phyloP scores from a whole-genome alignment of 306 rosid species.

The Argentina anserina region DNA sequence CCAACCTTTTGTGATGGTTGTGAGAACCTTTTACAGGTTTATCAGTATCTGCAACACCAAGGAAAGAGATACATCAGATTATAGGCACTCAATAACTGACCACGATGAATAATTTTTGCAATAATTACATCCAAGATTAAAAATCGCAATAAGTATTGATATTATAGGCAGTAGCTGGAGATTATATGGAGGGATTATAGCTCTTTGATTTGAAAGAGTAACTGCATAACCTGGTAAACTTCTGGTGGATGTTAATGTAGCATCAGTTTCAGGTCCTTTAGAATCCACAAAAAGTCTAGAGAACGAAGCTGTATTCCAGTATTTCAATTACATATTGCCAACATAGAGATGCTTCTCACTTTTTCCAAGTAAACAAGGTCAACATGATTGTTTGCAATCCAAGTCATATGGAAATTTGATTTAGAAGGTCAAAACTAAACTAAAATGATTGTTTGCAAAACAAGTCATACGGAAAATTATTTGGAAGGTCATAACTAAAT shows the following conservation, averaged over 20 bases:
- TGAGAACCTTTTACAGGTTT: constrained; percentile 51
- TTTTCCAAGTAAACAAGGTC: background rate
- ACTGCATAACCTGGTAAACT: background rate
- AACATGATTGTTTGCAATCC: background rate
- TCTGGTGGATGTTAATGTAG: background rate
- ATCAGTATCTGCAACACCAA: constrained; percentile 56
- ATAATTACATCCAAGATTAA: background rate
- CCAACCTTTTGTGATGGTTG: constrained; percentile 59
- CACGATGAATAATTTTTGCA: background rate
- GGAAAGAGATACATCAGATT: constrained; percentile 11
- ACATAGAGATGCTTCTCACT: background rate
- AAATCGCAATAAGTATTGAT: background rate
- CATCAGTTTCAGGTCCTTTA: background rate
- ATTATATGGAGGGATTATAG: background rate
- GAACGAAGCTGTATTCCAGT: background rate
- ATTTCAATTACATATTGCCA: background rate
- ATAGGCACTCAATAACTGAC: background rate
- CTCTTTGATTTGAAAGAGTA: background rate
- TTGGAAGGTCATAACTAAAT: background rate
- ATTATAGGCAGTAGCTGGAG: background rate
- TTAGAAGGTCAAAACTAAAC: background rate
- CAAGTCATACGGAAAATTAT: background rate
- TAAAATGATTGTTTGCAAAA: background rate
- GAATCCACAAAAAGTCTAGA: background rate
- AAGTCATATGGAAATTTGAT: background rate